Base-by-base conservation (phyloP, 2,329 filamentous ascomycete genomes). In the Aspergillus viridinutans region DNA sequence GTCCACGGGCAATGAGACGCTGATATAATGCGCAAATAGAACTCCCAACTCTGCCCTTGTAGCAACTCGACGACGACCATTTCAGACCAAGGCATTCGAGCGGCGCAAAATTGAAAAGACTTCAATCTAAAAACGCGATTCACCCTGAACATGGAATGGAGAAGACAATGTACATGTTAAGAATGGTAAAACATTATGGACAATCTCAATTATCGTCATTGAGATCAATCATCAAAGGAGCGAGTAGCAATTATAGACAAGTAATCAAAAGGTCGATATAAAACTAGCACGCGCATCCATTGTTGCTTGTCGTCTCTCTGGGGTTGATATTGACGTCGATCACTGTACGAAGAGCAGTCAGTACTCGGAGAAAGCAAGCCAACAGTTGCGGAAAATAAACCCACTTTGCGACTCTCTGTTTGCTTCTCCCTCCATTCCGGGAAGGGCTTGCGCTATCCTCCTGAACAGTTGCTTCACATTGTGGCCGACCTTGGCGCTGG, bases 381-480 rank as follows among this genome's bases (percentile, higher is more conserved):
- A 21, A 28, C 9, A 10, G 9, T n/a, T 38, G 35, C 17, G 5
- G 10, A 21, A 42, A 32, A 29, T 50, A 32, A 32, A 84, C 88
- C 69, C 81, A 94, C 90, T 96, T 78, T 93, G 90, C 74, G 80
- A 85, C 65, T 90, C 88, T 58, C 88, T 87, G 66, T 88, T 86
- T 64, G 91, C 89, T 65, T 92, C 88, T 14, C 91, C 92, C 75
- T 99, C 94, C 94, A 99, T 97, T 23, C 94, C 94, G 7, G 94
- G 94, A 67, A 99, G 80, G 40, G 95, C 94, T 78, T 99, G 94
- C 43, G 95, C 94, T 85, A 99, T 99, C 80, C 92, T 89, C 82
- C 92, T 90, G 80, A 99, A 99, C 57, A 99, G 81, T 65, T 89
- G 90, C 83, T 99, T 99, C 67, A 99, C 95, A 72, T 99, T 99